Evolutionary conservation across 768 basidiomycete genomes (phyloP).

Genomic region (Phylloporus scabripes): DNA sequence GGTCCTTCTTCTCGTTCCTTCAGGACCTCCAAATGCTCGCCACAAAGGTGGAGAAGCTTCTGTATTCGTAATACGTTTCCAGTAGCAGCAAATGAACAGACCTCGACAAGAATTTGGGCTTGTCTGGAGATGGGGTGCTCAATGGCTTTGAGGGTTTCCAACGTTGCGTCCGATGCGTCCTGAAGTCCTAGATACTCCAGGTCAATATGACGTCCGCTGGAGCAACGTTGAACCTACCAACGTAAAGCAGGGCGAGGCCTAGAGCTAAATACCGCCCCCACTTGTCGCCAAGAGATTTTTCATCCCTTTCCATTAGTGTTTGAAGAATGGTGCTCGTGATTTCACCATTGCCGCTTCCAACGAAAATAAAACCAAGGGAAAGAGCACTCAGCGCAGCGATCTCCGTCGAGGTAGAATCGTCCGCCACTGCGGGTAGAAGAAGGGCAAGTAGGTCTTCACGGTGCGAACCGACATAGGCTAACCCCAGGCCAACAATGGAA

Average conservation of each 20-base stretch:
- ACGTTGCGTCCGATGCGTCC: conserved; percentile 88
- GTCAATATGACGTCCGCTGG: conserved; percentile 6
- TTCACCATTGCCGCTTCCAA: conserved; percentile 93
- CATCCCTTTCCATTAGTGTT: conserved; percentile 80
- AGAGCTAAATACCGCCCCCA: conserved; percentile 91
- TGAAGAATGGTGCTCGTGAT: conserved; percentile 86
- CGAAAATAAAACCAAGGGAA: conserved; percentile 90
- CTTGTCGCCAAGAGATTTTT: conserved; percentile 79
- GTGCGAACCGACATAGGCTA: conserved; percentile 93
- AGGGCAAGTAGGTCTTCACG: conserved; percentile 75
- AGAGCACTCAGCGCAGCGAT: conserved; percentile 81
- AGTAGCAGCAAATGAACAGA: conserved; percentile 91
- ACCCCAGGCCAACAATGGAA: conserved; percentile 87
- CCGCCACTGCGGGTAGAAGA: conserved; percentile 77
- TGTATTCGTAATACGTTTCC: conserved; percentile 95
- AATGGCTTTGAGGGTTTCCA: conserved; percentile 90
- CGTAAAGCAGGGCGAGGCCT: conserved; percentile 83
- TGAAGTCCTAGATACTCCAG: conserved; percentile 61
- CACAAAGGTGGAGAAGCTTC: conserved; percentile 86
- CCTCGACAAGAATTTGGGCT: conserved; percentile 87
- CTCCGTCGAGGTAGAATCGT: conserved; percentile 83
- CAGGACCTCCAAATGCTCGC: conserved; percentile 71
- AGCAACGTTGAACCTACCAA: conserved; percentile 50
- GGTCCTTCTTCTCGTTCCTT: conserved; percentile 33
- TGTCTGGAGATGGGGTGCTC: conserved; percentile 89